Evolutionary conservation across 202 grass and related monocot genomes (phyloP).

Genomic region (Zoysia matrella): DNA sequence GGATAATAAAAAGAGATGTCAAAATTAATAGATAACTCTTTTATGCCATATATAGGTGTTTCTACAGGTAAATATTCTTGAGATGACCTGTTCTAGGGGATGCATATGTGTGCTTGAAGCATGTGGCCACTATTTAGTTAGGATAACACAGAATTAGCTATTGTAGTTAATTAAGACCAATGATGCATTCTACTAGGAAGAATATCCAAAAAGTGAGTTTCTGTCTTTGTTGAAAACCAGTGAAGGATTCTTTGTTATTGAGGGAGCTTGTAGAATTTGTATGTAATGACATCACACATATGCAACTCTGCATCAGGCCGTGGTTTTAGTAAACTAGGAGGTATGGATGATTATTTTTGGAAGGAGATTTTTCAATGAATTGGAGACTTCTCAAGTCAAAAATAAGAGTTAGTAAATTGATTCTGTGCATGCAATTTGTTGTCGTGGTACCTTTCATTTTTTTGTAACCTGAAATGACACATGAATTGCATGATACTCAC

Average conservation of each 20-base stretch:
- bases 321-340: neutral
- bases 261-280: neutral
- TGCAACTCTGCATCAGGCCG: neutral
- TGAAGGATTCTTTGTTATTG: neutral
- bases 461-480: neutral
- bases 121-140: neutral
- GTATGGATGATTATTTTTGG: neutral
- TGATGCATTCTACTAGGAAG: neutral
- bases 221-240: conserved; percentile 10
- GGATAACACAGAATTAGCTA: neutral
- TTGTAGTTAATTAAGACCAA: no score
- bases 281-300: neutral
- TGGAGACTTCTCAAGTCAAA: neutral
- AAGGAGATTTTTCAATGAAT: neutral
- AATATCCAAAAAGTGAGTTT: neutral
- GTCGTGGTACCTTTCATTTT: neutral
- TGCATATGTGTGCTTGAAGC: neutral
- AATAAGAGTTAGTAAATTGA: neutral
- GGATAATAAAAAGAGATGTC: neutral
- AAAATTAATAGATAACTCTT: neutral
- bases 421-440: neutral
- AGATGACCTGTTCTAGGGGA: neutral
- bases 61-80: neutral
- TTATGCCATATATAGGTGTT: no score
- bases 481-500: neutral